A percentile compares a stretch with the other conserved stretches of the same genome.
phyloP scores from a whole-genome alignment of 345 rosid species.

The Arabis hirsuta region DNA sequence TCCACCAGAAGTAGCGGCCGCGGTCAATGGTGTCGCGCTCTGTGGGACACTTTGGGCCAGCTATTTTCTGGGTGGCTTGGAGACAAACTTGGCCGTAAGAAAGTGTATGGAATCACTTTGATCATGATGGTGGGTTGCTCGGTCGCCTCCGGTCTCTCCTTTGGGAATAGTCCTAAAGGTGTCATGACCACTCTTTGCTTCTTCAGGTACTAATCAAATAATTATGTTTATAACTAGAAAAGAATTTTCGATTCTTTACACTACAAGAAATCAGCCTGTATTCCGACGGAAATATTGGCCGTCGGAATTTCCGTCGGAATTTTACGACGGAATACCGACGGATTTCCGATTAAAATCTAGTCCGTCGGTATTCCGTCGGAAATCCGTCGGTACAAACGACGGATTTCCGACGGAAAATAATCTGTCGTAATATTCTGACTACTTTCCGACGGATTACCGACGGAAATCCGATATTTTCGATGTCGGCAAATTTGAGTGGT shows the following conservation, averaged over 20 bases:
- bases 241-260: neutral
- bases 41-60: conserved; percentile 62
- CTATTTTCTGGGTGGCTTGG: conserved; percentile 69
- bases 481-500: no score
- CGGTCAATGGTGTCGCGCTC: conserved; percentile 63
- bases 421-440: no score
- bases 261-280: no score
- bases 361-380: no score
- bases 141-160: conserved; percentile 58
- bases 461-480: no score
- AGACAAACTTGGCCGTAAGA: conserved; percentile 58
- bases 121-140: conserved; percentile 59
- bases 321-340: no score
- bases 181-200: conserved; percentile 63
- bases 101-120: conserved; percentile 60
- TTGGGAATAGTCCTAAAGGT: conserved; percentile 44
- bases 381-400: no score
- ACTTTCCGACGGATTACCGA: no score
- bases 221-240: neutral
- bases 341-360: no score
- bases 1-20: conserved; percentile 55
- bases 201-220: conserved; percentile 45
- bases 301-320: no score
- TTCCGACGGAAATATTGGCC: no score
- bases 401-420: no score